Evolutionary conservation across 169 alveolate genomes (phyloP), one percentile per base, ranked within the genome.

Genomic region (Plasmodium reichenowi): DNA sequence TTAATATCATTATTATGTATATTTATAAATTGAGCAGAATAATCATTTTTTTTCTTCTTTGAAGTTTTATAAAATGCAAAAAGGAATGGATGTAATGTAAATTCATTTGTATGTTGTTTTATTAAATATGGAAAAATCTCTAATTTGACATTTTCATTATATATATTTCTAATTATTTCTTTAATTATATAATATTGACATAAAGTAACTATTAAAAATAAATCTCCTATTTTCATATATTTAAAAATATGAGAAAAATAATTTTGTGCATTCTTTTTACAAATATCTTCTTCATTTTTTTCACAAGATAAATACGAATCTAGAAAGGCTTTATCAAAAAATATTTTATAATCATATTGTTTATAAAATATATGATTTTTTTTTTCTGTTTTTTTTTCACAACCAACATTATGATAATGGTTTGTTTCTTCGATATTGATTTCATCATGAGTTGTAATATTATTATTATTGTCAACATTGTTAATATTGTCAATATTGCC

Each of bases 301-400:
- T 88, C 95, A 52, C 91, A 68, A 17, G 95, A 92, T 50, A 93
- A 72, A 70, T 91, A 93, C 29, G 96, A 95, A 66, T 93, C 96
- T 75, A 93, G 71, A 66, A 93, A 93, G 6, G 96, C 96, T 93
- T 93, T 93, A 78, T 93, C 96, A 52, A 93, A 87, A 50, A 93
- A 78, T 20, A 93, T 85, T 74, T 93, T 93, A 26, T 67, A 90
- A n/a, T 66, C 87, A 12, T 75, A 88, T 32, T 73, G 59, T 58
- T 72, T 70, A 32, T 32, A 32, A 32, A 32, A 32, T 32, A 32
- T 32, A 32, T 32, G 0, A 0, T 32, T 6, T 4, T 32, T 32
- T 32, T 32, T 32, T 4, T 4, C 0, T 20, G 22, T 32, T 6
- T 32, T 32, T 0, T 32, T 32, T 6, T 32, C 8, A 32, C 0